phyloP scores from a whole-genome alignment of 2,329 filamentous ascomycete species.

The Metarhizium humberi region DNA sequence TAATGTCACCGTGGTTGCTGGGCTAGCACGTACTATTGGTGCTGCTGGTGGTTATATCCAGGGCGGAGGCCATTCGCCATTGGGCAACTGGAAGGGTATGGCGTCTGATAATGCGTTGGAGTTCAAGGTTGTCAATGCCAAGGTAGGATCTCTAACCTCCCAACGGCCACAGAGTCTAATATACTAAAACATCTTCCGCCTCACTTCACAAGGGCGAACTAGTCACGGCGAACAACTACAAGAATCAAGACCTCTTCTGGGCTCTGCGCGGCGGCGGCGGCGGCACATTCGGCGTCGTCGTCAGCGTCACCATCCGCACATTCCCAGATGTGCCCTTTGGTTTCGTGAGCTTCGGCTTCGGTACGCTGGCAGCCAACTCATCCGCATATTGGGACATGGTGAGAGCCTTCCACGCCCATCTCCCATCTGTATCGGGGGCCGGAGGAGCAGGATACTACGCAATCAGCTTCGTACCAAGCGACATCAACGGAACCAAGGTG shows the following conservation, averaged over 20 bases:
- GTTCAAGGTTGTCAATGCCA: slow-evolving; percentile 22
- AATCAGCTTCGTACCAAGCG: slow-evolving; percentile 12
- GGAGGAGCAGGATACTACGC: slow-evolving; percentile 28
- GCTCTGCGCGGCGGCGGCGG: slow-evolving; percentile 37
- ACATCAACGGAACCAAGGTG: slow-evolving; percentile 3
- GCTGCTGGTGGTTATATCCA: slow-evolving; percentile 21
- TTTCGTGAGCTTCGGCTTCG: slow-evolving; percentile 16
- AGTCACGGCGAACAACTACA: slow-evolving; percentile 21
- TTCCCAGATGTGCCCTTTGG: slow-evolving; percentile 26
- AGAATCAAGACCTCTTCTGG: slow-evolving; percentile 33
- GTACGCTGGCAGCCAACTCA: slow-evolving; percentile 16
- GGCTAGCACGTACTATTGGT: slow-evolving; percentile 19
- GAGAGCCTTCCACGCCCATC: slow-evolving; percentile 17
- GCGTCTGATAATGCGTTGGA: slow-evolving; percentile 27
- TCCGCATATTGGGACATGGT: slow-evolving; percentile 23
- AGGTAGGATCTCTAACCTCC: slow-evolving; percentile 13
- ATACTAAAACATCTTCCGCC: neutral
- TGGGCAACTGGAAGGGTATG: slow-evolving; percentile 21
- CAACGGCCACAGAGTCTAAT: neutral
- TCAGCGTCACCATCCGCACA: slow-evolving; percentile 31
- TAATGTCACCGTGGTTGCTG: slow-evolving; percentile 16
- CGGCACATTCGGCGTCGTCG: slow-evolving; percentile 34
- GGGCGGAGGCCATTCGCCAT: slow-evolving; percentile 22
- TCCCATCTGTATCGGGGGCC: slow-evolving; percentile 25
- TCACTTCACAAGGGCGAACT: slow-evolving; percentile 13